Evolutionary conservation across 805 yeast species (phyloP), one percentile per base, ranked within the genome.

Genomic region (Saturnispora quitensis): DNA sequence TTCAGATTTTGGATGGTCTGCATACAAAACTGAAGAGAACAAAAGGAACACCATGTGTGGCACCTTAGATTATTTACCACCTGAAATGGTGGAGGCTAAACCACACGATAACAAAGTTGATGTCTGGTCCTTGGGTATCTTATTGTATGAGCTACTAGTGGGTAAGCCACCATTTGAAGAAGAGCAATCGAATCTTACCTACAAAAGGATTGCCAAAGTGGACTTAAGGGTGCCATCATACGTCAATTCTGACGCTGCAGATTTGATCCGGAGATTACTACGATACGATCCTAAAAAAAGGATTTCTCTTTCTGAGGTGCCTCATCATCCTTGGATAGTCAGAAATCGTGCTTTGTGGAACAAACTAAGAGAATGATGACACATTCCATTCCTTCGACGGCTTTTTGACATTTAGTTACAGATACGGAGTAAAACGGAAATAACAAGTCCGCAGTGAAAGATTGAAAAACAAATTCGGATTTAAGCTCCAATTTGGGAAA

Each of bases 1-100:
- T 38, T 84, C 96, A 18, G 99, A 91, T 68, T 91, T 93, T 65
- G 99, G 99, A 13, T 91, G 97, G 97, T 85, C 95, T 51, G 91
- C 90, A 56, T 81, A 81, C 58, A 76, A 86, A 0, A 79, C 80
- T 1, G 47, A 35, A 8, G 34, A 51, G 18, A 55, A 55, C 13
- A 76, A 78, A 55, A 71, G 97, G 60, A 74, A 81, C 15, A 91
- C 98, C 0, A 77, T 93, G 71, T 93, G 98, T 68, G 98, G 99
- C 0, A 93, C 99, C 0, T 71, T 91, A 40, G 98, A 93, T 67
- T 91, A 91, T 60, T 68, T 93, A 15, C 95, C 98, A 0, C 99
- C 99, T 7, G 99, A 91, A 68, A 83, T 93, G 86, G 87, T 91
- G 6, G 93, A 85, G 55, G 82, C 86, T 1, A 81, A 78, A 58